Percentiles rank a stretch among this genome's conserved stretches.
Evolutionary conservation across 2,329 filamentous ascomycete genomes (phyloP).

Genomic region (Beauveria rudraprayagi): DNA sequence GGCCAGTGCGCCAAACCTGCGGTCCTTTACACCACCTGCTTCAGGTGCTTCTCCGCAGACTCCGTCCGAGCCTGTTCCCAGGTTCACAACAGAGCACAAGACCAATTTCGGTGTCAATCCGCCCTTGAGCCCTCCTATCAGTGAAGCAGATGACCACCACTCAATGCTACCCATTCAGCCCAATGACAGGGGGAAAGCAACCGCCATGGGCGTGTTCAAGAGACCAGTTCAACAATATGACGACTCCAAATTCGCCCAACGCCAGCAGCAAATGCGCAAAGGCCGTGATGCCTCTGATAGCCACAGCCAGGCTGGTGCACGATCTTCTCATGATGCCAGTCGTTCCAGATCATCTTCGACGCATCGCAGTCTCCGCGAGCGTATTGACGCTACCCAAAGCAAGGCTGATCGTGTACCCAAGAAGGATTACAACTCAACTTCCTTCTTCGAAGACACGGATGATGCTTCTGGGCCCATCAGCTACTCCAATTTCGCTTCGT

Average conservation of each 20-base stretch:
- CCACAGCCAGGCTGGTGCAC: slow-evolving; percentile 43
- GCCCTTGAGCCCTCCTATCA: slow-evolving; percentile 49
- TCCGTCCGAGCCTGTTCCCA: slow-evolving; percentile 29
- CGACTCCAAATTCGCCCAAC: slow-evolving; percentile 75
- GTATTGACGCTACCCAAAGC: slow-evolving; percentile 21
- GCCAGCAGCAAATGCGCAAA: slow-evolving; percentile 72
- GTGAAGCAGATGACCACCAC: slow-evolving; percentile 64
- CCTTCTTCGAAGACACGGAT: slow-evolving; percentile 40
- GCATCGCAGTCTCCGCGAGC: slow-evolving; percentile 29
- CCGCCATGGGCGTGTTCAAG: slow-evolving; percentile 55
- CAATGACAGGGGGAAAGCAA: slow-evolving; percentile 74
- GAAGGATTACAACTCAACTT: slow-evolving; percentile 26
- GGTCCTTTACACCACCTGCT: slow-evolving; percentile 43
- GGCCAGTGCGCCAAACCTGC: slow-evolving; percentile 62
- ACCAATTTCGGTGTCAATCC: slow-evolving; percentile 26
- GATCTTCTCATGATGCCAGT: slow-evolving; percentile 24
- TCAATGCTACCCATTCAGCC: slow-evolving; percentile 59
- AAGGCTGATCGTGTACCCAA: slow-evolving; percentile 21
- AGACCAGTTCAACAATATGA: slow-evolving; percentile 72
- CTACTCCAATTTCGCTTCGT: slow-evolving; percentile 9
- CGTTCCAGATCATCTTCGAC: slow-evolving; percentile 41
- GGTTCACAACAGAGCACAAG: slow-evolving; percentile 26
- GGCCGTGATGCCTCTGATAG: slow-evolving; percentile 45
- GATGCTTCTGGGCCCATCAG: slow-evolving; percentile 19
- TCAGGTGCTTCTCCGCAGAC: slow-evolving; percentile 31